Evolutionary conservation across 257 asterid species (phyloP), one percentile per base, ranked within the genome.

Genomic region (Leptodermis oblonga): DNA sequence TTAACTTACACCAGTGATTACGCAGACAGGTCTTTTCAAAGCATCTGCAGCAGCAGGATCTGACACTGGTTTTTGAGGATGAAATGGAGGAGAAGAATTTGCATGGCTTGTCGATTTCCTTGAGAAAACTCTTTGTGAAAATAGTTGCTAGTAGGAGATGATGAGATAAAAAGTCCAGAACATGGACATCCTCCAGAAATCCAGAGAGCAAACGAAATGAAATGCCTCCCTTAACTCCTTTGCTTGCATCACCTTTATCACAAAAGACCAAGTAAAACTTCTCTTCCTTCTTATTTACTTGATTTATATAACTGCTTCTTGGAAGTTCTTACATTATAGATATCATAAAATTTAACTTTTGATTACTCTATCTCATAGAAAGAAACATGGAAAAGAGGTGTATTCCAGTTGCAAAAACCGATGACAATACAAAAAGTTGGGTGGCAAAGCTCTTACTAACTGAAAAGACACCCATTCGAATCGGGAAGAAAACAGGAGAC

Each of bases 171-270:
- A 4, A 7, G 90, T 79, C 98, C 98, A 92, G 0, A 85, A 45
- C 45, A 90, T 69, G 18, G 83, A 80, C 95, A 92, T 92, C 79
- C 97, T 90, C 97, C 89, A 88, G 80, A 81, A 83, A 65, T 86
- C 80, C 45, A 39, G 62, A 6, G 76, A 71, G 80, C 78, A 83
- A 23, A 83, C 28, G 53, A 88, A 88, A 37, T 18, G 15, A 20
- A 79, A 71, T 49, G 73, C 76, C 26, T 86, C 86, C 73, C 23
- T 72, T 23, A 77, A 43, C 69, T 46, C 73, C 78, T 70, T 77
- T 3, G 65, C 36, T 25, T 43, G 80, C 90, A 83, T 86, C 53
- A 7, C 9, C 69, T 14, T 25, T 25, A 18, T 31, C 65, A 56
- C 63, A 56, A 48, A 48, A n/a, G n/a, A n/a, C n/a, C n/a, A n/a